These are phyloP conservation scores for Tuber melanosporum DNA, from an alignment of 495 filamentous ascomycete species.

Conservation along the genomic window DNA sequence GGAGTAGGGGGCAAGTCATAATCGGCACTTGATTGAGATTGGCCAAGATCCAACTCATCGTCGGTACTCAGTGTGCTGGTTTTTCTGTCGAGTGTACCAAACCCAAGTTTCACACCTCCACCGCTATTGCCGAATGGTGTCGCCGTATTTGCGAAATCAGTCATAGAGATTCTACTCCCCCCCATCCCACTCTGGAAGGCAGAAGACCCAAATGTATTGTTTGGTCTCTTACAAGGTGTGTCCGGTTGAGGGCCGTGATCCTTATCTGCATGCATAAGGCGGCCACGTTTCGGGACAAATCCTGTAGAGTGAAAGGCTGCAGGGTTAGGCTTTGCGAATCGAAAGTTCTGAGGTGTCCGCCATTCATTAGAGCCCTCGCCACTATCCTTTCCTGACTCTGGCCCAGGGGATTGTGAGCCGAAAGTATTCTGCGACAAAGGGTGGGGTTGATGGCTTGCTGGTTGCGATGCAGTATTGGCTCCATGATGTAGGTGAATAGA, in stretches of 20 bases:
- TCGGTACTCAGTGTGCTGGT: constrained; percentile 36
- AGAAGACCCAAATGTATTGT: constrained; percentile 55
- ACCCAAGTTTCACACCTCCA: constrained; percentile 35
- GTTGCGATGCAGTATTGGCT: constrained; percentile 7
- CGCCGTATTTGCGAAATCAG: constrained; percentile 45
- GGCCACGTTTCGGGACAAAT: constrained; percentile 72
- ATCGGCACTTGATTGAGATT: constrained; percentile 46
- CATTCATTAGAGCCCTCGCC: constrained; percentile 44
- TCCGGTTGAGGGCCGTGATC: constrained; percentile 62
- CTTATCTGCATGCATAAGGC: constrained; percentile 55
- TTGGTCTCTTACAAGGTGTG: constrained; percentile 83
- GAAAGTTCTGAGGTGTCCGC: constrained; percentile 73
- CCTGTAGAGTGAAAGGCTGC: constrained; percentile 92
- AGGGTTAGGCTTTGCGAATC: constrained; percentile 71
- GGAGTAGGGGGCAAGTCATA: constrained; percentile 82
- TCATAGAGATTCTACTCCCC: constrained; percentile 63
- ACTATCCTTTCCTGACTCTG: constrained; percentile 41
- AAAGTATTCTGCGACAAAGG: constrained; percentile 79
- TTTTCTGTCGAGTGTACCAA: constrained; percentile 26
- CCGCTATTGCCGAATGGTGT: constrained; percentile 43
- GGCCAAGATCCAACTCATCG: constrained; percentile 26
- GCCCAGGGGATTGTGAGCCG: constrained; percentile 51
- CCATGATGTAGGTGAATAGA: constrained; percentile 50
- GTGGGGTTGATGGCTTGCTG: constrained; percentile 57
- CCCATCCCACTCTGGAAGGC: constrained; percentile 48